phyloP scores from a whole-genome alignment of 2,329 filamentous ascomycete genomes.

The Curvularia verruculosa region DNA sequence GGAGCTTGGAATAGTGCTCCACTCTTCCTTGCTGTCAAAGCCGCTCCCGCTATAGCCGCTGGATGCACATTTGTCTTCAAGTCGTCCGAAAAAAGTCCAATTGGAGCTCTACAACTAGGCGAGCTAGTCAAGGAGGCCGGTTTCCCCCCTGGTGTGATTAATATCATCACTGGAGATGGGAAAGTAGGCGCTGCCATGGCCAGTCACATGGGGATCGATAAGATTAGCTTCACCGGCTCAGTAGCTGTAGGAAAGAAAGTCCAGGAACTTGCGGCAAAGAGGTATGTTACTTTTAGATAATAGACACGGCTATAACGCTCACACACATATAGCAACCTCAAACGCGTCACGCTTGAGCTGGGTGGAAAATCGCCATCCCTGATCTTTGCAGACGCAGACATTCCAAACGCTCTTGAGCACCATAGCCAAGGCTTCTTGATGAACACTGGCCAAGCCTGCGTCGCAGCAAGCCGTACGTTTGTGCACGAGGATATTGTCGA shows the following conservation, averaged over 20 bases:
- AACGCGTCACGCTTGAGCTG: slow-evolving; percentile 55
- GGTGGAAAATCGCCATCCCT: slow-evolving; percentile 56
- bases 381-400: slow-evolving; percentile 55
- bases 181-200: slow-evolving; percentile 46
- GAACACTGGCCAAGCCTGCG: slow-evolving; percentile 64
- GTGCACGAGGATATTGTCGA: slow-evolving; percentile 39
- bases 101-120: slow-evolving; percentile 27
- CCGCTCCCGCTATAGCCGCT: slow-evolving; percentile 41
- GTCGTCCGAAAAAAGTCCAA: slow-evolving; percentile 38
- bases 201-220: slow-evolving; percentile 51
- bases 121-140: slow-evolving; percentile 42
- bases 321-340: slow-evolving; percentile 49
- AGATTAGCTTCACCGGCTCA: slow-evolving; percentile 52
- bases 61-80: slow-evolving; percentile 44
- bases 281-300: neutral
- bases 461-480: slow-evolving; percentile 60
- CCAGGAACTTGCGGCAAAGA: slow-evolving; percentile 42
- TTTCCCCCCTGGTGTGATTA: slow-evolving; percentile 51
- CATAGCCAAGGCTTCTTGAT: slow-evolving; percentile 50
- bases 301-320: slow-evolving; percentile 23
- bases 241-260: slow-evolving; percentile 48
- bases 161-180: slow-evolving; percentile 42
- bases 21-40: slow-evolving; percentile 11
- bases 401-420: slow-evolving; percentile 50
- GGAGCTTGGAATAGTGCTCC: slow-evolving; percentile 38